Conservation (phyloP, 352 stramenopile species). For the Globisporangium cylindrosporum region DNA sequence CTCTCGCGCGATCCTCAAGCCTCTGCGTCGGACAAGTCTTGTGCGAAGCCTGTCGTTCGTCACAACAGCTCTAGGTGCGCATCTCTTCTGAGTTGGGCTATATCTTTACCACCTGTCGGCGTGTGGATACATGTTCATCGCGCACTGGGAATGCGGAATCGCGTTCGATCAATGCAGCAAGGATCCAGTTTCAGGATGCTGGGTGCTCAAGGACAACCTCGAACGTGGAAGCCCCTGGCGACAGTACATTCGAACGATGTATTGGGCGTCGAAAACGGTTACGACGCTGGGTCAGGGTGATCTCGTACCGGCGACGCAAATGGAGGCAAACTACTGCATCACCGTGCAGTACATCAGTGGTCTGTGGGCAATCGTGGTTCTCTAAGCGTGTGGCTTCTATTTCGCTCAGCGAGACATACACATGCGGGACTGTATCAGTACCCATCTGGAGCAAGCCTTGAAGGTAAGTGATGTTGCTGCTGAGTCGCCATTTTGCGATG, state of each 20-base stretch:
- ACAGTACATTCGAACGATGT: constrained; percentile 27
- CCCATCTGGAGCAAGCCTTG: constrained; percentile 20
- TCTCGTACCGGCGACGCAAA: constrained; percentile 18
- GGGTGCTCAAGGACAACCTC: constrained; percentile 24
- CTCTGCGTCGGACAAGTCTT: not conserved
- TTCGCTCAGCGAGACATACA: constrained; percentile 20
- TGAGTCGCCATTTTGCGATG: not conserved
- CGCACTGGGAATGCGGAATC: constrained; percentile 21
- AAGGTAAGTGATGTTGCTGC: constrained; percentile 2
- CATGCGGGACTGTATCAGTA: constrained; percentile 17
- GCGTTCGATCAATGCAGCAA: constrained; percentile 11
- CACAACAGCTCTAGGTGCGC: not conserved
- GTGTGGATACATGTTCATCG: constrained; percentile 27
- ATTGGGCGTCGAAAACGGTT: constrained; percentile 26
- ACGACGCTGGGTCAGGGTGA: constrained; percentile 26
- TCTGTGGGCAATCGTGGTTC: constrained; percentile 23
- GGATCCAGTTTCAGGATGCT: constrained; percentile 19
- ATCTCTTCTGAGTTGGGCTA: constrained; percentile 25
- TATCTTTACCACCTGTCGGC: constrained; percentile 22
- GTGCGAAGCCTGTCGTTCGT: not conserved
- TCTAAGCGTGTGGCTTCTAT: constrained; percentile 26
- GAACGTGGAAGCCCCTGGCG: constrained; percentile 14
- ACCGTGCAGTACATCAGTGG: constrained; percentile 25
- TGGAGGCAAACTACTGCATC: constrained; percentile 25
- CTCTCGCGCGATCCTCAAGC: not conserved